Evolutionary conservation across 164 flowering plant genomes (phyloP), one percentile per base, ranked within the genome.

Genomic region (Vitis rupestris): DNA sequence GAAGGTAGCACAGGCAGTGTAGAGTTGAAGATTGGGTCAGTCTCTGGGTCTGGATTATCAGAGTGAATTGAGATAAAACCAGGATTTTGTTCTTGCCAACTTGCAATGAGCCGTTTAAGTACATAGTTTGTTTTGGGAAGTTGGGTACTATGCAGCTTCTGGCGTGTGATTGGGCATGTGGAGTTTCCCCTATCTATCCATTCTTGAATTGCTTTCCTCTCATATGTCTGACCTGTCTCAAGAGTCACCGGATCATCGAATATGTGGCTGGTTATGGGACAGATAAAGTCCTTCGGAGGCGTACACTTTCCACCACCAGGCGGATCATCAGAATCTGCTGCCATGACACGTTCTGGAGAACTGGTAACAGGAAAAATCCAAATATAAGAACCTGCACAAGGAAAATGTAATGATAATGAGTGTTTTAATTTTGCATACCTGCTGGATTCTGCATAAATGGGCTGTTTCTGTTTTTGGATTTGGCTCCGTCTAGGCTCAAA

Each of bases 191-290:
- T 78, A 10, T 87, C 91, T 31, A 91, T 68, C 97, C 97, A 91
- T 73, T 91, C 97, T 71, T 85, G 89, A 47, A 91, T 89, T 2
- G 97, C 94, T 75, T 53, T 83, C 23, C 90, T 88, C 75, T 91
- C 97, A 66, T 89, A 91, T 2, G 97, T 91, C 80, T 91, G 94
- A 10, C 97, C 97, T 3, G 97, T 91, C 74, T 91, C 97, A 17
- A 91, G 90, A 12, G 97, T 91, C 65, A 91, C 97, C 0, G 94
- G 94, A 73, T 91, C 97, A 61, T 79, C 79, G 70, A 91, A 91
- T 23, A 91, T 4, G 31, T 84, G 83, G 70, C 85, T 85, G 0
- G 97, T 91, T 71, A 89, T 87, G 30, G 97, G 94, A 75, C 94
- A 91, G 17, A 91, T 88, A 63, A 91, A 91, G 78, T 91, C 97